These are phyloP conservation scores for Colletotrichum filicis DNA, from an alignment of 2,329 filamentous ascomycete genomes.

Conservation along the genomic window DNA sequence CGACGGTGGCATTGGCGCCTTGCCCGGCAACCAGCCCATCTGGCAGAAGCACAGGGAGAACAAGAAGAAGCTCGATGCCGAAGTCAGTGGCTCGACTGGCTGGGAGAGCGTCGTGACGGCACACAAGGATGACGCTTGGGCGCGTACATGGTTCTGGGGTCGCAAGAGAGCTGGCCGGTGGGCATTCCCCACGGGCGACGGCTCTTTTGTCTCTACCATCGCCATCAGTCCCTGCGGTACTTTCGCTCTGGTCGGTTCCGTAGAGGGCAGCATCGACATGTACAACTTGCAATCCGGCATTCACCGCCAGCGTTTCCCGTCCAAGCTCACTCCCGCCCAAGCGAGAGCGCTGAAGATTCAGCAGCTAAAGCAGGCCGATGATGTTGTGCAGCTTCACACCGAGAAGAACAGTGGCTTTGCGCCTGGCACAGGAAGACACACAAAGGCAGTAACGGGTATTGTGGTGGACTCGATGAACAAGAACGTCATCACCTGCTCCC, in stretches of 20 bases:
- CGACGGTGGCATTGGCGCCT: slow-evolving; percentile 90
- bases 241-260: slow-evolving; percentile 90
- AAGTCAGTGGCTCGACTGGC: slow-evolving; percentile 81
- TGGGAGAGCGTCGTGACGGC: slow-evolving; percentile 98
- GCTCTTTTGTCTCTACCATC: slow-evolving; percentile 84
- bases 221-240: slow-evolving; percentile 92
- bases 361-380: slow-evolving; percentile 68
- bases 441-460: slow-evolving; percentile 84
- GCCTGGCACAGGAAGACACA: slow-evolving; percentile 77
- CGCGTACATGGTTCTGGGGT: slow-evolving; percentile 98
- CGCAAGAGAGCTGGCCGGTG: slow-evolving; percentile 92
- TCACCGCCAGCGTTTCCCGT: slow-evolving; percentile 88
- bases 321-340: slow-evolving; percentile 80
- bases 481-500: slow-evolving; percentile 83
- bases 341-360: slow-evolving; percentile 79
- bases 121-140: slow-evolving; percentile 85
- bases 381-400: slow-evolving; percentile 65
- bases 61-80: slow-evolving; percentile 72
- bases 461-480: slow-evolving; percentile 91
- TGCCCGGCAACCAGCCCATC: slow-evolving; percentile 80
- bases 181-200: slow-evolving; percentile 89
- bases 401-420: slow-evolving; percentile 55
- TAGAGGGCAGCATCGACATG: slow-evolving; percentile 87
- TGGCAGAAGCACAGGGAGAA: slow-evolving; percentile 83
- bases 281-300: slow-evolving; percentile 96